Evolutionary conservation across 1,284 basidiomycete genomes (phyloP), one percentile per base, ranked within the genome.

Genomic region (Rhizoctonia solani): DNA sequence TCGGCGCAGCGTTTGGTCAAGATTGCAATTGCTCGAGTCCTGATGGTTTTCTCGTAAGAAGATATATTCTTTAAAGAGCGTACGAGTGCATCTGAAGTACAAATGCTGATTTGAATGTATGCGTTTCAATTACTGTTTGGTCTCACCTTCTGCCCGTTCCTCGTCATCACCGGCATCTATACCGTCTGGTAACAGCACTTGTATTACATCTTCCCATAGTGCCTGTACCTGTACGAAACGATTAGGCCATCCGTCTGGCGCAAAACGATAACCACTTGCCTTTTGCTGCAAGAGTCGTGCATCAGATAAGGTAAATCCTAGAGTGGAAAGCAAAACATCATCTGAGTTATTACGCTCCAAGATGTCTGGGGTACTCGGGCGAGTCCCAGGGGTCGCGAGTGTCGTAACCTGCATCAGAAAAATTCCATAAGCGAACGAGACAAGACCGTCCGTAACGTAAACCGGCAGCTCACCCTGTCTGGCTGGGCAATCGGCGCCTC

Each of bases 1-100:
- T 97, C 95, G 69, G 87, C 88, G 71, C 89, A 93, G 13, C 93
- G 86, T 55, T 85, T 84, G 4, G 85, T 85, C 23, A 98, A 79
- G 66, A 95, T 87, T 3, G 79, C 74, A n/a, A 90, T 76, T 63
- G 95, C 85, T 69, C 90, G 87, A 19, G 76, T 81, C 1, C 50
- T 47, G 27, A 63, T 46, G 16, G 68, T 50, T 9, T 37, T 49
- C 34, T 54, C 41, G 19, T 42, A 71, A 6, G 75, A 73, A 2
- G 79, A 74, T 3, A 92, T 75, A 0, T 83, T 78, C 29, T 78
- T 77, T 58, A 93, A 79, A n/a, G 83, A 83, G 73, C 81, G 89
- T 90, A 71, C 8, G 39, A 41, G 21, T 16, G 32, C 32, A 21
- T 63, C 44, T 61, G 42, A 37, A 23, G 0, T 37, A 25, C 61